Evolutionary conservation across 78 protist genomes (phyloP).

Genomic region (Polysphondylium violaceum): DNA sequence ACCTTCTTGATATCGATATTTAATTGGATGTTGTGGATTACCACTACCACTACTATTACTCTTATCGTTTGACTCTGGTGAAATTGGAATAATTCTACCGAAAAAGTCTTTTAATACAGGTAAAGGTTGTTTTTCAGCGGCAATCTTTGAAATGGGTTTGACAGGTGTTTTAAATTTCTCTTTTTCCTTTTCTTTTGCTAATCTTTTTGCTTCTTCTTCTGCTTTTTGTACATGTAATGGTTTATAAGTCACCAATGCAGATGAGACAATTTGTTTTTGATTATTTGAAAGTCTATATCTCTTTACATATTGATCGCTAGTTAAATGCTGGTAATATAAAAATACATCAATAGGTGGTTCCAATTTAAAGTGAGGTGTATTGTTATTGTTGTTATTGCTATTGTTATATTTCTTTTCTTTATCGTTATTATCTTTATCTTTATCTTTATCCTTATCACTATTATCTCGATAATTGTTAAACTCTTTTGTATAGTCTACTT

Average conservation of each 20-base stretch:
- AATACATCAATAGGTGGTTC: slow-evolving; percentile 31
- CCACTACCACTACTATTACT: neutral
- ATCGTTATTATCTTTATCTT: neutral
- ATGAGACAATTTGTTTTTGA: slow-evolving; percentile 53
- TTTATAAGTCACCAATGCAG: slow-evolving; percentile 18
- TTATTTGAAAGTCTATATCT: slow-evolving; percentile 13
- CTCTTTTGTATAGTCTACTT: too few species aligned
- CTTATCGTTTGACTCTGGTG: neutral
- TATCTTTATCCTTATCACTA: too few species aligned
- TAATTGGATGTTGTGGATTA: slow-evolving; percentile 7
- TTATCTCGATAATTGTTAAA: too few species aligned
- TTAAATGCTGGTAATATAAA: neutral
- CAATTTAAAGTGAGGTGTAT: slow-evolving; percentile 7
- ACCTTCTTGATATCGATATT: slow-evolving; percentile 82
- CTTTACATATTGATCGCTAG: neutral
- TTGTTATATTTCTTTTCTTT: neutral
- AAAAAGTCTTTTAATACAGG: slow-evolving; percentile 70
- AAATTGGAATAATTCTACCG: slow-evolving; percentile 49
- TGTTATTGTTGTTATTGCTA: neutral
- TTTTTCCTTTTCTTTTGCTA: slow-evolving; percentile 5
- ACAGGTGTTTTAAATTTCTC: neutral
- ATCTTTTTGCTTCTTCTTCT: slow-evolving; percentile 2
- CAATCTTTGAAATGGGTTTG: neutral
- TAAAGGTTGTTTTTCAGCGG: neutral
- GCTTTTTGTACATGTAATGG: neutral